A percentile compares a stretch with the other conserved stretches of the same genome.
These are phyloP conservation scores for Erysimum pusillum DNA, from an alignment of 441 rosid genomes.

Conservation along the genomic window DNA sequence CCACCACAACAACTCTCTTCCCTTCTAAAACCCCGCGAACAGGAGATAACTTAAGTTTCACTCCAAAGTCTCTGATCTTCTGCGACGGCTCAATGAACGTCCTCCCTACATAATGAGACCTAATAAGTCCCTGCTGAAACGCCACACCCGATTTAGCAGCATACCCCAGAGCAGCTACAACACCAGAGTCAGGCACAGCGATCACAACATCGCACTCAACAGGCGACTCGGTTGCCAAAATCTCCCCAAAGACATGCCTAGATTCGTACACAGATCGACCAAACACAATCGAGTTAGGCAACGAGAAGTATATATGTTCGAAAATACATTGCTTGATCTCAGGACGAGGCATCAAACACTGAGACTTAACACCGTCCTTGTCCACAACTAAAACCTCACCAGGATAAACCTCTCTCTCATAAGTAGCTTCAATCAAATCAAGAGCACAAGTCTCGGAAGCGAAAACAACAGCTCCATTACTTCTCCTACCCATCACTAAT, in stretches of 20 bases:
- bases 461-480: constrained; percentile 84
- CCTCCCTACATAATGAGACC: constrained; percentile 95
- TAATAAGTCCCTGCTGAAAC: constrained; percentile 89
- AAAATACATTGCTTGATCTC: constrained; percentile 76
- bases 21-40: constrained; percentile 86
- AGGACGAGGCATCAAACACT: constrained; percentile 64
- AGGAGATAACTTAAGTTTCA: constrained; percentile 92
- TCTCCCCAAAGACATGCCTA: constrained; percentile 66
- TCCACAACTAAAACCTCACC: constrained; percentile 86
- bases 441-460: constrained; percentile 95
- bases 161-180: constrained; percentile 93
- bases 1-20: constrained; percentile 91
- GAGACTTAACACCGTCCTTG: constrained; percentile 76
- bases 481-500: constrained; percentile 90
- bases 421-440: constrained; percentile 88
- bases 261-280: constrained; percentile 85
- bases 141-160: constrained; percentile 83
- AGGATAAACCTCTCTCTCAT: constrained; percentile 85
- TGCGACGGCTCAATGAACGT: constrained; percentile 95
- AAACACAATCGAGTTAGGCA: constrained; percentile 82
- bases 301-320: constrained; percentile 84
- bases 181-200: constrained; percentile 94
- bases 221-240: constrained; percentile 75
- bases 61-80: constrained; percentile 91
- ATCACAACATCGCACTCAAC: constrained; percentile 93